Conservation (phyloP, 2,329 filamentous ascomycete genomes). For the Exophiala alcalophila region DNA sequence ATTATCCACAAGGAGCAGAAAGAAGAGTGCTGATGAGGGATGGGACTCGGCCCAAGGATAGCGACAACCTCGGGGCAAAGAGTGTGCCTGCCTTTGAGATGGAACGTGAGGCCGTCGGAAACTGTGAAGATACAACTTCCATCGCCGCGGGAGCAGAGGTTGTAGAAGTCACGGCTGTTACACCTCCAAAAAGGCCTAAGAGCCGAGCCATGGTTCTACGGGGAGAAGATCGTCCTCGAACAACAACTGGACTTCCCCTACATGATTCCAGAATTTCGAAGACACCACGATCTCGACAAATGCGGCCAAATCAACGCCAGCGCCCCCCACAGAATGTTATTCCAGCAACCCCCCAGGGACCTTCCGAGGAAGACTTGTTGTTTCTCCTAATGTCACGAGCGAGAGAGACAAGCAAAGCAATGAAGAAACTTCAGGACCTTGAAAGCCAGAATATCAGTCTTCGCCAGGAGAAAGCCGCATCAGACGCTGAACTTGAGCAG, state of each 20-base stretch:
- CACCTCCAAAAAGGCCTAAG: no score
- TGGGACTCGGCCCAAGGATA: no score
- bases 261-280: conserved; percentile 2
- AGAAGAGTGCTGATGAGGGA: no score
- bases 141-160: no score
- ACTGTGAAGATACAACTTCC: no score
- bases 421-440: conserved; percentile 11
- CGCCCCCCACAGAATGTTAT: not conserved
- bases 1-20: no score
- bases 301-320: not conserved
- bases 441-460: conserved; percentile 12
- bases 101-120: no score
- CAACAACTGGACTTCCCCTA: not conserved
- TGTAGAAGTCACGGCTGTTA: no score
- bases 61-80: no score
- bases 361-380: conserved; percentile 27
- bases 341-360: not conserved
- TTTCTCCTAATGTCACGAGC: conserved; percentile 24
- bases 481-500: conserved; percentile 12
- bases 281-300: not conserved
- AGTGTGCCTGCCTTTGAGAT: no score
- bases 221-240: not conserved
- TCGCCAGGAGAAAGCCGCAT: conserved; percentile 5
- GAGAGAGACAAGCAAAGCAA: conserved; percentile 6
- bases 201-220: no score